phyloP scores from a whole-genome alignment of 768 basidiomycete genomes.

The Mycena floridula region DNA sequence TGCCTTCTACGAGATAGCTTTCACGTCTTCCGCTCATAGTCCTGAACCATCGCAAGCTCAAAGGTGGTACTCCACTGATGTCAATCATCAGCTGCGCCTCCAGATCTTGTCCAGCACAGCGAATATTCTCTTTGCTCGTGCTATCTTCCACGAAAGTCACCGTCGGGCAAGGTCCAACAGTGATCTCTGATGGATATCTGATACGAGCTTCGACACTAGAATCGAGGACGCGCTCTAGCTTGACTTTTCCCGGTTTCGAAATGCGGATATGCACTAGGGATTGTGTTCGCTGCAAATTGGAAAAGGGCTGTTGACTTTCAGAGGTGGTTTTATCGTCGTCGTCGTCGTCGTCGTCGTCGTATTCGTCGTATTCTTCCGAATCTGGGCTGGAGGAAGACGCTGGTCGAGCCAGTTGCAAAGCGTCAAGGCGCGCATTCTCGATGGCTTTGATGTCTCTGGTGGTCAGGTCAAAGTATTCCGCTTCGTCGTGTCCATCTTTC shows the following conservation, averaged over 20 bases:
- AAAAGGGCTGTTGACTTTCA: no score
- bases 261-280: slow-evolving; percentile 67
- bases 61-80: slow-evolving; percentile 68
- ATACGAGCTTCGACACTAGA: slow-evolving; percentile 68
- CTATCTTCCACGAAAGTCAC: slow-evolving; percentile 56
- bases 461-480: slow-evolving; percentile 50
- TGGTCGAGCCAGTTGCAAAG: slow-evolving; percentile 38
- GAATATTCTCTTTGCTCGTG: slow-evolving; percentile 35
- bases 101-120: slow-evolving; percentile 65
- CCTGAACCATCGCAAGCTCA: slow-evolving; percentile 73
- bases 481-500: slow-evolving; percentile 33
- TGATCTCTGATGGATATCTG: slow-evolving; percentile 53
- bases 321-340: neutral
- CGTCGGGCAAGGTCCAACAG: slow-evolving; percentile 77
- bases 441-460: slow-evolving; percentile 63
- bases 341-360: slow-evolving; percentile 57
- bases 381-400: slow-evolving; percentile 17
- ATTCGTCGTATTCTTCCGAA: slow-evolving; percentile 50
- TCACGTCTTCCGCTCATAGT: slow-evolving; percentile 63
- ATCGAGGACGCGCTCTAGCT: slow-evolving; percentile 71
- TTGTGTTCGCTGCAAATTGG: slow-evolving; percentile 68
- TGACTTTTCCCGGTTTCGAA: slow-evolving; percentile 66
- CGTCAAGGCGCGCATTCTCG: slow-evolving; percentile 51
- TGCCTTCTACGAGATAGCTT: slow-evolving; percentile 76
- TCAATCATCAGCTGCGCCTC: slow-evolving; percentile 53